phyloP scores from a whole-genome alignment of 768 basidiomycete species.

The Pholiota molesta region DNA sequence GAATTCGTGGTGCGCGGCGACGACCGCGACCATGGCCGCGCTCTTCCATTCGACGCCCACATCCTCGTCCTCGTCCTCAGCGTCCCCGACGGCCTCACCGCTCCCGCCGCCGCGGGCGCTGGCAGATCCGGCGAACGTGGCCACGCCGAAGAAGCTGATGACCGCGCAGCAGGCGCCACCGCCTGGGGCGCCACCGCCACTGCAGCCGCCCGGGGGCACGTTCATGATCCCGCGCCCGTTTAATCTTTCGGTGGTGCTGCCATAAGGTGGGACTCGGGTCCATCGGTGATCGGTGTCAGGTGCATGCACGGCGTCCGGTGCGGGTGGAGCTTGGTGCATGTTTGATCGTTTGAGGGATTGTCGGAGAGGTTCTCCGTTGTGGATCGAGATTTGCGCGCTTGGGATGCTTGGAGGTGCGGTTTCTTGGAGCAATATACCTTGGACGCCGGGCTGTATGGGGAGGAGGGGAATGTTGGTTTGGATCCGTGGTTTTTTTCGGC shows the following conservation, averaged over 20 bases:
- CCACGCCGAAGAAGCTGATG: not conserved
- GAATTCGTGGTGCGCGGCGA: conserved; percentile 12
- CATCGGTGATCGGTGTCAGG: not conserved
- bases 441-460: not conserved
- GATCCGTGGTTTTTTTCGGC: not conserved
- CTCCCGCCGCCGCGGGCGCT: not conserved
- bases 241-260: not conserved
- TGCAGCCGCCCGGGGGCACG: not conserved
- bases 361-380: not conserved
- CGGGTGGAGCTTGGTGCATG: not conserved
- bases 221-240: not conserved
- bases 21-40: not conserved
- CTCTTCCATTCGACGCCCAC: not conserved
- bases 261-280: not conserved
- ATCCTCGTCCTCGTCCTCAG: not conserved
- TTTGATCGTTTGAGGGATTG: not conserved
- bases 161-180: not conserved
- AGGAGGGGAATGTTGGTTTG: not conserved
- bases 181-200: not conserved
- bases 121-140: not conserved
- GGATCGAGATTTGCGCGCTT: not conserved
- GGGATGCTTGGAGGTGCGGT: not conserved
- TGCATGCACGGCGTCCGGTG: not conserved
- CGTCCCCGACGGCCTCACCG: not conserved
- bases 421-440: not conserved